These are phyloP conservation scores for Chamaecrista fasciculata DNA, from an alignment of 306 rosid species.

Conservation along the genomic window DNA sequence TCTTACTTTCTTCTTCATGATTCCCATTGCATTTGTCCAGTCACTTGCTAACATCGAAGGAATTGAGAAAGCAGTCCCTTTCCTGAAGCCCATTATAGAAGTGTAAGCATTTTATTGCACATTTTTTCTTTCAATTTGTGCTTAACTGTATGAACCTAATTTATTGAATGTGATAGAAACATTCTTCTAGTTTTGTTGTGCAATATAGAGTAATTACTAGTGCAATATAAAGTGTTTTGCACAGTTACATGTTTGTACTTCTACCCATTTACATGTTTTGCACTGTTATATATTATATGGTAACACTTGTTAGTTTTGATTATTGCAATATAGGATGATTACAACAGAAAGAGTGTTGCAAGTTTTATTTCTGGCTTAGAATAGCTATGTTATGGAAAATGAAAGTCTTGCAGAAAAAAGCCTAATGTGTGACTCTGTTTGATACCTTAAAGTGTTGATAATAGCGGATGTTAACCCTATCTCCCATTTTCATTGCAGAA, in stretches of 20 bases:
- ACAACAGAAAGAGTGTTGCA: neutral
- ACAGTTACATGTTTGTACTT: neutral
- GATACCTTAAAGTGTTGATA: neutral
- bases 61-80: slow-evolving; percentile 80
- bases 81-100: slow-evolving; percentile 72
- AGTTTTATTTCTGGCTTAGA: slow-evolving; percentile 8
- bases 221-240: neutral
- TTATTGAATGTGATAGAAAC: neutral
- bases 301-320: neutral
- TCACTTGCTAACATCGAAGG: slow-evolving; percentile 93
- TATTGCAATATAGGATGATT: slow-evolving; percentile 1
- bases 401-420: slow-evolving; percentile 9
- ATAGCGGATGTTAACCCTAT: neutral
- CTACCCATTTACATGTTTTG: too few species aligned
- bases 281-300: neutral
- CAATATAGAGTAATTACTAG: neutral
- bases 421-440: slow-evolving; percentile 3
- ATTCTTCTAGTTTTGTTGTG: neutral
- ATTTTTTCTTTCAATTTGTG: neutral
- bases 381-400: neutral
- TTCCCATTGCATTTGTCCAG: slow-evolving; percentile 94
- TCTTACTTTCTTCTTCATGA: slow-evolving; percentile 96
- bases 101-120: slow-evolving; percentile 38
- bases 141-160: neutral
- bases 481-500: slow-evolving; percentile 46